Evolutionary conservation across 345 rosid genomes (phyloP).

Genomic region (Eutrema yunnanense): DNA sequence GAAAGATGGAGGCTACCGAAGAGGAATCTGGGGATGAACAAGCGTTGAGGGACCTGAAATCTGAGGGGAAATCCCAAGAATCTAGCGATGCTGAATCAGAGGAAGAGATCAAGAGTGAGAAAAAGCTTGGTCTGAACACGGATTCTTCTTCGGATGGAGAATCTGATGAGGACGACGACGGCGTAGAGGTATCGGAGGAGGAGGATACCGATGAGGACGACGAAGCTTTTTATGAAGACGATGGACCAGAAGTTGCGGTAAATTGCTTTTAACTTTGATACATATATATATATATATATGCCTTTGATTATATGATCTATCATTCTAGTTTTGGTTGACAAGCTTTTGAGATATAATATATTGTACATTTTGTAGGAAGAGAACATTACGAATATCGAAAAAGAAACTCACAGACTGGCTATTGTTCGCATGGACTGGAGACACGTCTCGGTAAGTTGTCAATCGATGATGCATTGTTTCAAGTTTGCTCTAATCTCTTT

Average conservation of each 20-base stretch:
- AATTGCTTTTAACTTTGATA: neutral
- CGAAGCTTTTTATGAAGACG: constrained; percentile 43
- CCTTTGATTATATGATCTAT: neutral
- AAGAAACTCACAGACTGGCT: constrained; percentile 79
- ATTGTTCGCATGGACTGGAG: constrained; percentile 90
- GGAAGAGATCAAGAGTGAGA: constrained; percentile 6
- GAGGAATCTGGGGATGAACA: constrained; percentile 24
- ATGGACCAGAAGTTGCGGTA: constrained; percentile 42
- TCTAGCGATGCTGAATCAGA: neutral
- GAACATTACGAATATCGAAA: constrained; percentile 45
- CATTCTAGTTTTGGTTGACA: neutral
- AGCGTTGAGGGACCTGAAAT: constrained; percentile 1
- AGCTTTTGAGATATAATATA: too few species aligned
- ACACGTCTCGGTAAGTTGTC: constrained; percentile 65
- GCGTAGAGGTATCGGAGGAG: constrained; percentile 20
- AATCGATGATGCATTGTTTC: neutral
- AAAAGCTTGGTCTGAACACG: constrained; percentile 20
- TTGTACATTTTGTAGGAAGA: constrained; percentile 44
- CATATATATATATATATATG: too few species aligned
- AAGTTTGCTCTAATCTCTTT: neutral
- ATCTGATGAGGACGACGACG: constrained; percentile 40
- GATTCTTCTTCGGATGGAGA: constrained; percentile 34
- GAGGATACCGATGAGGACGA: constrained; percentile 59
- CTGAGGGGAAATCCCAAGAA: constrained; percentile 21
- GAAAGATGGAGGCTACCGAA: neutral